Base-by-base conservation (phyloP, 305 asterid species). In the Plantago coronopus region DNA sequence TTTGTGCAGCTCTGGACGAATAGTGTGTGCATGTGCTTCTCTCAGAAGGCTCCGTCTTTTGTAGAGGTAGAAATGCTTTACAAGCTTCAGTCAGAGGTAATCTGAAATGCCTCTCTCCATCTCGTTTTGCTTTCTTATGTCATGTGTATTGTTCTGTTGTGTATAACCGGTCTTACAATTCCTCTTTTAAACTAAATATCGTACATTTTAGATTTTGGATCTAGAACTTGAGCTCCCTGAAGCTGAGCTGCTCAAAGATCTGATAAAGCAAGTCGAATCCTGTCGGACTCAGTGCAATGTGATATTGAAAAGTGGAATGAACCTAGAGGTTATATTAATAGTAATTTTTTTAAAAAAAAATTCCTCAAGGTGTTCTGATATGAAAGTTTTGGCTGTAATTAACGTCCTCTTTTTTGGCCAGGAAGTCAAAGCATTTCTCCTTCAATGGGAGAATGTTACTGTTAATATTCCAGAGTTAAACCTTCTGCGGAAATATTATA, bases 21-120 rank as follows among this genome's bases (percentile, higher is more conserved):
- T 25, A 76, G 66, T 51, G 95, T 77, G 61, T 78, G 81, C 72
- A 79, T 71, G 50, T 84, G 95, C 76, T 60, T 81, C 61, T 78
- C 77, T 49, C 81, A 72, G 80, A 83, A 80, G 66, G 63, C 84
- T 70, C 72, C 83, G 67, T 82, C 73, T 61, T 68, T 77, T 25
- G 80, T 89, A 54, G 86, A 83, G 63, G 79, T 74, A 65, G 96
- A 83, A 74, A 63, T 74, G 72, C 79, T 91, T 73, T 79, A 80
- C 78, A 78, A 79, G 79, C 76, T 91, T 79, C 81, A 84, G 81
- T 70, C 79, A 12, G 88, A 91, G 97, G 98, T 91, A 71, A 59
- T 54, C 48, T 53, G 42, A 57, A 56, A 71, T 57, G 54, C 45
- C 61, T 9, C 57, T 20, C 58, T n/a, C 19, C 13, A 31, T 10